Base-by-base conservation (phyloP, 768 basidiomycete species). In the Suillus hirtellus region DNA sequence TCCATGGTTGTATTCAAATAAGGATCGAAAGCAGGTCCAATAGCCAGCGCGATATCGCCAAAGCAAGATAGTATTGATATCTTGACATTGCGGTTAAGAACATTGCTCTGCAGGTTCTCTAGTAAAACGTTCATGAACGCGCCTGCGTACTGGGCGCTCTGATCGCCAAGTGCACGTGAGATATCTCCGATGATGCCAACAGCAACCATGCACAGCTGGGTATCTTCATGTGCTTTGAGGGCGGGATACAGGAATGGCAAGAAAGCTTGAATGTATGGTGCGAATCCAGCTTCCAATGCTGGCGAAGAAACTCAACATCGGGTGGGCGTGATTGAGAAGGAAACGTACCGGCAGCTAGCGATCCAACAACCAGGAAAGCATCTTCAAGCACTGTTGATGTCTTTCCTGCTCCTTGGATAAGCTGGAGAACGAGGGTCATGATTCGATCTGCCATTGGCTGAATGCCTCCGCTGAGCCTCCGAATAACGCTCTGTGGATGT, bases 151-250 rank as follows among this genome's bases (percentile, higher is more conserved):
- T 90, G 89, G 1, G 86, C 84, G 63, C 89, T 89, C 71, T 88
- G 85, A 63, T 94, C 91, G 52, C 93, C 91, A 21, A 99, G 84
- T 1, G 95, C 96, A 61, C 96, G 92, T n/a, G 95, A 93, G 60
- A 99, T 88, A 69, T 99, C 97, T 9, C 95, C 95, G 61, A 98
- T 93, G 67, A 97, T 87, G 67, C 96, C 96, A 54, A 99, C 93
- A 17, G 95, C 95, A 61, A 98, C 94, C 8, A 89, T 95, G 80
- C 95, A 97, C 27, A 99, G 82, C 71, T 97, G 95, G 47, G 93
- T 93, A 77, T 99, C 97, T 74, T 99, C 96, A 72, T 95, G 90
- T 0, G 93, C 86, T 69, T 92, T 89, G 67, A 99, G 88, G 21
- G 96, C 96, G 21, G 91, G 86, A 77, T 89, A 89, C 44, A 99